These are phyloP conservation scores for Backusella tuberculispora DNA, from an alignment of 192 early-diverging fungal genomes.

Conservation along the genomic window DNA sequence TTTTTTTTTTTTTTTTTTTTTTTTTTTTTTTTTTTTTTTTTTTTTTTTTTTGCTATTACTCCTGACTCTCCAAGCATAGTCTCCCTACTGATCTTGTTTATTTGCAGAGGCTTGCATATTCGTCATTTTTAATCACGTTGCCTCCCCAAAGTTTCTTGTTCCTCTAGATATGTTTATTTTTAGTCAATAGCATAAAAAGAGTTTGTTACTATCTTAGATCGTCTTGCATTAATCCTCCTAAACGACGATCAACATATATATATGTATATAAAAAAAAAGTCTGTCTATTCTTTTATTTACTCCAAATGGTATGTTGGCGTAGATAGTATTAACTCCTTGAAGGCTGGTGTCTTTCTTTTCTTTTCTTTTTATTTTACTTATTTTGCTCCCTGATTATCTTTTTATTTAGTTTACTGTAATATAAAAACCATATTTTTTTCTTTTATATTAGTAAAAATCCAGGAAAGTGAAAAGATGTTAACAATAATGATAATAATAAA, in stretches of 20 bases:
- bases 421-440: not conserved
- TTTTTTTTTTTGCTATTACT: not conserved
- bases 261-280: not conserved
- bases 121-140: constrained; percentile 36
- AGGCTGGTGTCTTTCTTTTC: not conserved
- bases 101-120: constrained; percentile 18
- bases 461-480: not conserved
- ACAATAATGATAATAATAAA: not conserved
- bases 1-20: constrained; percentile 2
- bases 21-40: not conserved
- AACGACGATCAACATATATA: constrained; percentile 11
- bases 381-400: too few relatives aligned
- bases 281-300: not conserved
- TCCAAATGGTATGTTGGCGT: constrained; percentile 4
- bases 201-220: constrained; percentile 15
- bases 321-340: not conserved
- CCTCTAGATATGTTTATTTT: constrained; percentile 4
- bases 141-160: constrained; percentile 17
- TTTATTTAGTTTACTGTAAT: too few relatives aligned
- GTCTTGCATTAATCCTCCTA: constrained; percentile 9
- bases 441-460: constrained; percentile 3
- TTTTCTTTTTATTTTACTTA: too few relatives aligned
- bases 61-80: not conserved
- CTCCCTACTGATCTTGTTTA: constrained; percentile 25
- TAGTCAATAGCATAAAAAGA: not conserved